phyloP scores from a whole-genome alignment of 1,139 yeast species.

The Starmera stellimalicola region DNA sequence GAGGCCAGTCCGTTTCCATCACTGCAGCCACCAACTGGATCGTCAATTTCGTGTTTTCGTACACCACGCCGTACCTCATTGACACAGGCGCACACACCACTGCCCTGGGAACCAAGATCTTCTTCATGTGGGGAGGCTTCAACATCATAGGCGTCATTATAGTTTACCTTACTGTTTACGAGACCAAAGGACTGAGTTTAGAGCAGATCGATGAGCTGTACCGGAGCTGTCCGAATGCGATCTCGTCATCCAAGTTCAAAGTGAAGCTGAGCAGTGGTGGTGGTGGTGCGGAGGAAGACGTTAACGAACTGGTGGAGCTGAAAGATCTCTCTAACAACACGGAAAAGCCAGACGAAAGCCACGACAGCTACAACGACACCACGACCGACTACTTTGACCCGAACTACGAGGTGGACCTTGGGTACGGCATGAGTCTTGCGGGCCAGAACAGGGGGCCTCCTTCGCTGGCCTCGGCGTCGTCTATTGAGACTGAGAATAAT shows the following conservation, averaged over 20 bases:
- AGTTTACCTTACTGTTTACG: constrained; percentile 55
- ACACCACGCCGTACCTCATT: constrained; percentile 62
- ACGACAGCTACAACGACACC: neutral
- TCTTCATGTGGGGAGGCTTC: constrained; percentile 70
- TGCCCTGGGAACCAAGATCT: constrained; percentile 57
- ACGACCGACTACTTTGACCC: constrained; percentile 1
- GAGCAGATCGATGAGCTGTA: constrained; percentile 72
- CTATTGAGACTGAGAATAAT: constrained; percentile 7
- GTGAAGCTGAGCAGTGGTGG: neutral
- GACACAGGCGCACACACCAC: constrained; percentile 59
- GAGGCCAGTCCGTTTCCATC: constrained; percentile 73
- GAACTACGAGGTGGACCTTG: constrained; percentile 15
- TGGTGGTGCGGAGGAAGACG: neutral
- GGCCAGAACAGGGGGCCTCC: constrained; percentile 18
- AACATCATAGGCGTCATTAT: constrained; percentile 52
- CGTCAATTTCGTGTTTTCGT: constrained; percentile 69
- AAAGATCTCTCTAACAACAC: neutral
- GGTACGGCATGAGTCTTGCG: constrained; percentile 15
- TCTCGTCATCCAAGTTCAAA: constrained; percentile 7
- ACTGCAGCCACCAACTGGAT: constrained; percentile 77
- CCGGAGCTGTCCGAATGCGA: constrained; percentile 27
- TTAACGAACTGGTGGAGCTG: neutral
- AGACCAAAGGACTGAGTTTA: constrained; percentile 65
- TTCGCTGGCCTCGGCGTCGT: constrained; percentile 12
- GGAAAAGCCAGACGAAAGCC: neutral